Conservation (phyloP, 2,329 filamentous ascomycete genomes). For the Penicillium digitatum region DNA sequence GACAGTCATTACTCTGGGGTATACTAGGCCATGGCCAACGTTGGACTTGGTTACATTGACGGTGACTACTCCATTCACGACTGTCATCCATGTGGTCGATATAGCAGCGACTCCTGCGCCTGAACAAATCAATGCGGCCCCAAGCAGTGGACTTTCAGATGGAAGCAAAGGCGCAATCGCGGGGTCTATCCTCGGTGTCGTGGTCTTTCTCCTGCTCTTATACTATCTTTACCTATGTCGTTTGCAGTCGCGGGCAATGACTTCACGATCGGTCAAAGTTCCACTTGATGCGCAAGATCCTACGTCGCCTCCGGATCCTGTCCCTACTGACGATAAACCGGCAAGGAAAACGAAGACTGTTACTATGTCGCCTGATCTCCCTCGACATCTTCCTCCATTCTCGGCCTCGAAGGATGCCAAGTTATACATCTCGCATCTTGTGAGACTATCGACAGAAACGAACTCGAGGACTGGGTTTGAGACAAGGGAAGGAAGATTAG, state of each 20-base stretch:
- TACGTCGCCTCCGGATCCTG: background rate
- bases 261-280: background rate
- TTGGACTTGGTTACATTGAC: background rate
- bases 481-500: background rate
- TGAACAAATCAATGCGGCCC: background rate
- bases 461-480: background rate
- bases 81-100: background rate
- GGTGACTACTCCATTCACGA: background rate
- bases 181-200: background rate
- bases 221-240: background rate
- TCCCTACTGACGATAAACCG: background rate
- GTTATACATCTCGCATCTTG: background rate
- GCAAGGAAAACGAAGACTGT: background rate
- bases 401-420: background rate
- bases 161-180: constrained; percentile 1
- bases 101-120: background rate
- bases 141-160: background rate
- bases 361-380: constrained; percentile 2
- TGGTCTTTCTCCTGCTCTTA: background rate
- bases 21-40: background rate
- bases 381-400: background rate
- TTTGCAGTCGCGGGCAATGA: background rate
- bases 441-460: background rate
- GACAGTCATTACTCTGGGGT: background rate
- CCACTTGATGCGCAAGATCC: background rate